Base-by-base conservation (phyloP, 441 rosid species). In the Melastoma candidum region DNA sequence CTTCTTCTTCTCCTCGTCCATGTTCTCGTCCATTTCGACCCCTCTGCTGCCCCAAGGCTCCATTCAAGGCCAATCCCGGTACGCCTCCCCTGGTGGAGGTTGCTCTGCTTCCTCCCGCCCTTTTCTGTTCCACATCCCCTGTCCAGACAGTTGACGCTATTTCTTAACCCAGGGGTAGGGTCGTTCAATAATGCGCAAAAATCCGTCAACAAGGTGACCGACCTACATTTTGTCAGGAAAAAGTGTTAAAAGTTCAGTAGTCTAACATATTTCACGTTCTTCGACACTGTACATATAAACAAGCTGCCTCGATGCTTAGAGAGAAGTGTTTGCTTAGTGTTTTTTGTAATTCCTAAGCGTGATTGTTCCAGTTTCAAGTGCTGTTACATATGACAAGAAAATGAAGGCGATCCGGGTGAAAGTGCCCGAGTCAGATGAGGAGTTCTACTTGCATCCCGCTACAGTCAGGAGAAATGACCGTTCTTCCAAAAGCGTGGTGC, bases 171-270 rank as follows among this genome's bases (percentile, higher is more conserved):
- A 96, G 98, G 55, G 78, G 83, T 44, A 87, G 95, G 43, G 79
- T 87, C 7, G 98, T 92, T 52, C 95, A 85, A 73, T 96, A 92
- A 66, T 87, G 96, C 53, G 95, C 96, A 59, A 92, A 87, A 77
- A 92, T 87, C 69, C 95, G 96, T 55, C 95, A 83, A 63, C 96
- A 92, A 82, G 98, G 98, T 92, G 65, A 61, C 26, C 49, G 26
- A 17, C 22, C 46, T 27, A 26, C 0, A 11, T 55, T 29, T 29
- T 46, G 5, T 44, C 32, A 2, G 14, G 6, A n/a, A 51, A 59
- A 11, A 11, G 12, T 47, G 1, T 17, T 29, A 29, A 29, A 17
- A 17, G 22, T 29, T 29, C 7, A 29, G 36, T 29, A 29, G 36
- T 29, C 36, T 29, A 29, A 3, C 3, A 29, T 3, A 29, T 29